These are phyloP conservation scores for Lophium mytilinum DNA, from an alignment of 495 filamentous ascomycete genomes.

Conservation along the genomic window DNA sequence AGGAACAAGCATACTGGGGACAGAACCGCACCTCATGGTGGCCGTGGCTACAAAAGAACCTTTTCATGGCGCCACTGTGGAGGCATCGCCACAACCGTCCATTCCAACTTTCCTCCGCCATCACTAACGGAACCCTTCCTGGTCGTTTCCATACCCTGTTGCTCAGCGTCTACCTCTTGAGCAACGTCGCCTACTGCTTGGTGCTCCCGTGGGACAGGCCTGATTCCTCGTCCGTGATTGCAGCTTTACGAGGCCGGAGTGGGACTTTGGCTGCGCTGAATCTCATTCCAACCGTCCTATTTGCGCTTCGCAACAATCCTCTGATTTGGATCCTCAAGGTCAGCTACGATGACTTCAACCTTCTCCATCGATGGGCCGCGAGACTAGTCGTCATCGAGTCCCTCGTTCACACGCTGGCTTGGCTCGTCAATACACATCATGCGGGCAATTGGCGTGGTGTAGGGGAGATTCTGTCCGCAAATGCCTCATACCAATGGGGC, in stretches of 20 bases:
- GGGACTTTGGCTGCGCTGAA: conserved; percentile 78
- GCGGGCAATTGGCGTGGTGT: conserved; percentile 20
- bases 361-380: conserved; percentile 91
- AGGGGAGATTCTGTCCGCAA: conserved; percentile 3
- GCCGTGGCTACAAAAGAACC: conserved; percentile 67
- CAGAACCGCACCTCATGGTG: conserved; percentile 56
- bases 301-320: conserved; percentile 88
- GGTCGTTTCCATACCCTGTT: conserved; percentile 76
- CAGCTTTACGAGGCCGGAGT: conserved; percentile 71
- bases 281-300: conserved; percentile 82
- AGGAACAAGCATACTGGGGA: conserved; percentile 50
- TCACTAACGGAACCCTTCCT: conserved; percentile 85
- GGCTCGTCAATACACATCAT: conserved; percentile 43
- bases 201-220: conserved; percentile 54
- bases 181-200: conserved; percentile 73
- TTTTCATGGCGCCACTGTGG: conserved; percentile 76
- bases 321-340: conserved; percentile 74
- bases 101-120: conserved; percentile 73
- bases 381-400: conserved; percentile 75
- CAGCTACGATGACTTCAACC: conserved; percentile 95
- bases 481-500: conserved; percentile 30
- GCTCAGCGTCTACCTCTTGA: conserved; percentile 59
- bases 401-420: conserved; percentile 67
- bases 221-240: conserved; percentile 42
- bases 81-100: conserved; percentile 81